A percentile compares a stretch with the other conserved stretches of the same genome.
Conservation (phyloP, 2,329 filamentous ascomycete species). For the Colletotrichum graminicola region DNA sequence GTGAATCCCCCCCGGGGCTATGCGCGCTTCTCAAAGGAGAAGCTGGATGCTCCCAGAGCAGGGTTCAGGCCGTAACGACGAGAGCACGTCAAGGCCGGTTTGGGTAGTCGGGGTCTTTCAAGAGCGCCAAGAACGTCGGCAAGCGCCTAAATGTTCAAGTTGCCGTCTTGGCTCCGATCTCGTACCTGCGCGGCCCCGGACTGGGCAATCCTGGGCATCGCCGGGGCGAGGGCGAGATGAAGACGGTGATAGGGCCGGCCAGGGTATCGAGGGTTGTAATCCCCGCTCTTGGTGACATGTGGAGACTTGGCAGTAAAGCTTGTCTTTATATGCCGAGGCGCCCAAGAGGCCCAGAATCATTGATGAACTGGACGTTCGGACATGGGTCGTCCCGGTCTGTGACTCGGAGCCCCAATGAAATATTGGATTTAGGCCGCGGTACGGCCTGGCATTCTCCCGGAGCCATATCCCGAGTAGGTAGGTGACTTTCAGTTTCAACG, state of each 20-base stretch:
- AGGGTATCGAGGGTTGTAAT: constrained; percentile 17
- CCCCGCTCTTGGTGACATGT: constrained; percentile 25
- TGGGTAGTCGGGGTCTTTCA: not conserved
- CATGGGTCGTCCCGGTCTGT: constrained; percentile 24
- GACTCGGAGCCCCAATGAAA: constrained; percentile 23
- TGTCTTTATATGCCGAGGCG: constrained; percentile 40
- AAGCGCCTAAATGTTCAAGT: constrained; percentile 1
- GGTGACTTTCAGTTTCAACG: constrained; percentile 33
- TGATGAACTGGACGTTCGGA: not conserved
- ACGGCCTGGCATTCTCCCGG: constrained; percentile 25
- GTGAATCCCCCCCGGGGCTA: not conserved
- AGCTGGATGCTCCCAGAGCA: constrained; percentile 14
- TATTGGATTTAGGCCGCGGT: constrained; percentile 1
- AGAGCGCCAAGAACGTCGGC: constrained; percentile 34
- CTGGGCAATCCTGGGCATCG: constrained; percentile 27
- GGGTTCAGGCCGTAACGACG: constrained; percentile 16
- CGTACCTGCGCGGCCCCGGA: constrained; percentile 32
- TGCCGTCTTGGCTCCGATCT: constrained; percentile 39
- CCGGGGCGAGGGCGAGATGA: not conserved
- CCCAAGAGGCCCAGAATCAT: no score
- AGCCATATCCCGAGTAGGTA: constrained; percentile 41
- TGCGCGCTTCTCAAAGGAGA: not conserved
- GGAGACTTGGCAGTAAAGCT: constrained; percentile 41
- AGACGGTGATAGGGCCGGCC: not conserved
- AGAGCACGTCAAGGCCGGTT: constrained; percentile 36